phyloP scores from a whole-genome alignment of 306 rosid species.

The Astragalus glycyphyllos region DNA sequence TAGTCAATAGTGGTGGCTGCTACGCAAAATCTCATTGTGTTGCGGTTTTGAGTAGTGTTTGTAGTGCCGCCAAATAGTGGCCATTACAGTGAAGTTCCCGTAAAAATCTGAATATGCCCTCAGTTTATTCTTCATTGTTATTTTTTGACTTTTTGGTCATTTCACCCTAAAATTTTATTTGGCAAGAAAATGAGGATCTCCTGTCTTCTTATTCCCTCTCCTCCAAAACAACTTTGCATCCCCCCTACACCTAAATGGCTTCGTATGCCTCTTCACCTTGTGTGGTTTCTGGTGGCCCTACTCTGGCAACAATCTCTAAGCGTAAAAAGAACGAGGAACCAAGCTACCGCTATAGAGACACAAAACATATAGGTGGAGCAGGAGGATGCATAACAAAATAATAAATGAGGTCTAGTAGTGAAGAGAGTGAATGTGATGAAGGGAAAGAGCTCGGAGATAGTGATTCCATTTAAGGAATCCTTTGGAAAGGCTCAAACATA shows the following conservation, averaged over 20 bases:
- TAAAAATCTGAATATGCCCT: neutral
- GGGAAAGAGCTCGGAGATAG: no score
- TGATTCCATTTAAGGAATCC: no score
- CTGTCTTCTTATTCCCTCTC: neutral
- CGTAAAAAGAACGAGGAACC: no score
- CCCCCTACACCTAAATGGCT: neutral
- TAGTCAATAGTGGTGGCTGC: no score
- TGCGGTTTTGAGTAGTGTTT: neutral
- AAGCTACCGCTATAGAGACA: no score
- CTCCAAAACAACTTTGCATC: neutral
- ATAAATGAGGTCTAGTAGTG: no score
- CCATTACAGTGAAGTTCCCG: neutral
- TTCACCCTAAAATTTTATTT: conserved; percentile 12
- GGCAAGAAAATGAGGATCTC: neutral
- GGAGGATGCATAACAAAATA: no score
- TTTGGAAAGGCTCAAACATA: no score
- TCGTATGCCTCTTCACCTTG: conserved; percentile 2
- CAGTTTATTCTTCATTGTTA: neutral
- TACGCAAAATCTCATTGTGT: neutral
- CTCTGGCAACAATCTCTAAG: neutral
- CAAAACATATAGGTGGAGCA: no score
- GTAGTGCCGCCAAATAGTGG: neutral
- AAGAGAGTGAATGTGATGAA: no score
- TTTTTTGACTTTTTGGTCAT: neutral
- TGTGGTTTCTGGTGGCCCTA: neutral